Conservation (phyloP, 257 asterid species). For the Plantago major region DNA sequence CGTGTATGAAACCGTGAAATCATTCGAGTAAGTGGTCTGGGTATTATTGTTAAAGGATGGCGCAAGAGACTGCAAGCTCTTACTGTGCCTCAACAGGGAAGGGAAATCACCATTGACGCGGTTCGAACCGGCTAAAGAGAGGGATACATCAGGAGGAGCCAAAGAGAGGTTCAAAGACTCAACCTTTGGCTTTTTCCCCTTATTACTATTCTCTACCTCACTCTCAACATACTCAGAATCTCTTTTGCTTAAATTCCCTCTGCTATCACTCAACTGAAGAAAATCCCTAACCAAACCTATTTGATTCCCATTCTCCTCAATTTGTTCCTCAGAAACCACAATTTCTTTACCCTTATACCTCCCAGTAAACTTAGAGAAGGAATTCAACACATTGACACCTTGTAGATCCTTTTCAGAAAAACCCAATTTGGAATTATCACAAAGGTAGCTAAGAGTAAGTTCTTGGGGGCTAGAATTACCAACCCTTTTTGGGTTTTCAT, state of each 20-base stretch:
- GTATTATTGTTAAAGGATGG: constrained; percentile 66
- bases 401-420: constrained; percentile 37
- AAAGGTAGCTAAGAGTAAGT: constrained; percentile 80
- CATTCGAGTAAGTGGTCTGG: constrained; percentile 63
- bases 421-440: constrained; percentile 57
- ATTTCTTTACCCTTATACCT: constrained; percentile 68
- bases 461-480: constrained; percentile 57
- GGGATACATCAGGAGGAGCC: constrained; percentile 72
- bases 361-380: constrained; percentile 41
- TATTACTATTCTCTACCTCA: constrained; percentile 35
- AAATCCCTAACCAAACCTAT: constrained; percentile 80
- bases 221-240: constrained; percentile 46
- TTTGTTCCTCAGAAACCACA: constrained; percentile 55
- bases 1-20: constrained; percentile 73
- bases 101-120: constrained; percentile 57
- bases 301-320: constrained; percentile 31
- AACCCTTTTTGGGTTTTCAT: constrained; percentile 29
- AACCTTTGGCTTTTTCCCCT: constrained; percentile 68
- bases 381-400: constrained; percentile 45
- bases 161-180: constrained; percentile 81
- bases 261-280: constrained; percentile 56
- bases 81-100: constrained; percentile 47
- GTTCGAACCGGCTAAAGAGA: constrained; percentile 71
- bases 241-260: constrained; percentile 52
- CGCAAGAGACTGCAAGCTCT: constrained; percentile 61